A percentile compares a stretch with the other conserved stretches of the same genome.
phyloP scores from a whole-genome alignment of 2,329 filamentous ascomycete genomes.

The Helicocarpus griseus region DNA sequence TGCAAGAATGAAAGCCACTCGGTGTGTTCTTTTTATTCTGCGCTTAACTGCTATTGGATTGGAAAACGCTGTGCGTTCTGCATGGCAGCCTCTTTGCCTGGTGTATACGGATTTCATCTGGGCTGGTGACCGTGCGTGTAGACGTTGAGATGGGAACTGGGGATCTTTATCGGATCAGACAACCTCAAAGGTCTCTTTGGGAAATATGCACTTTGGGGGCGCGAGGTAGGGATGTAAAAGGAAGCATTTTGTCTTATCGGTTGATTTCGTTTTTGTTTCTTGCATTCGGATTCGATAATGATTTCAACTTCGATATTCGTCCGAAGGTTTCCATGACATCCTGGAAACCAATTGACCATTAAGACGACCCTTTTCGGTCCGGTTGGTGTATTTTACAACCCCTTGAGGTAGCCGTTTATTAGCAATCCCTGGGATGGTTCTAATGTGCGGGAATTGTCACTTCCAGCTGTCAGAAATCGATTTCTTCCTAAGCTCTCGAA shows the following conservation, averaged over 20 bases:
- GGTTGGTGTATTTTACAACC: too few species aligned
- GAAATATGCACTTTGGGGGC: background rate
- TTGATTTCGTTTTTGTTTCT: background rate
- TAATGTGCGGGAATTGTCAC: too few species aligned
- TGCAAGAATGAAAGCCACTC: constrained; percentile 2
- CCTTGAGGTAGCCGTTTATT: too few species aligned
- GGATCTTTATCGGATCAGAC: background rate
- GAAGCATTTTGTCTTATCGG: background rate
- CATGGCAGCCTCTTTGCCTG: background rate
- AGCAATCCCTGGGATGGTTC: too few species aligned
- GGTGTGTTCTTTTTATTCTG: background rate
- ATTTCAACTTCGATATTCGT: background rate
- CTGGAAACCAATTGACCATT: too few species aligned
- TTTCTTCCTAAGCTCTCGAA: too few species aligned
- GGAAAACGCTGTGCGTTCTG: background rate
- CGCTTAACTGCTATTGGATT: background rate
- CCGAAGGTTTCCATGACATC: too few species aligned
- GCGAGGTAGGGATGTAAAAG: too few species aligned
- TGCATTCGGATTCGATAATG: background rate
- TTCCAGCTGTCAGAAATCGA: too few species aligned
- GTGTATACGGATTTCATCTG: background rate
- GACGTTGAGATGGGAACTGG: background rate
- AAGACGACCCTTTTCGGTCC: too few species aligned
- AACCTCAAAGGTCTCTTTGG: too few species aligned
- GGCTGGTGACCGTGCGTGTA: too few species aligned